Conservation (phyloP, 2,329 filamentous ascomycete species). For the Trichoderma simmonsii region DNA sequence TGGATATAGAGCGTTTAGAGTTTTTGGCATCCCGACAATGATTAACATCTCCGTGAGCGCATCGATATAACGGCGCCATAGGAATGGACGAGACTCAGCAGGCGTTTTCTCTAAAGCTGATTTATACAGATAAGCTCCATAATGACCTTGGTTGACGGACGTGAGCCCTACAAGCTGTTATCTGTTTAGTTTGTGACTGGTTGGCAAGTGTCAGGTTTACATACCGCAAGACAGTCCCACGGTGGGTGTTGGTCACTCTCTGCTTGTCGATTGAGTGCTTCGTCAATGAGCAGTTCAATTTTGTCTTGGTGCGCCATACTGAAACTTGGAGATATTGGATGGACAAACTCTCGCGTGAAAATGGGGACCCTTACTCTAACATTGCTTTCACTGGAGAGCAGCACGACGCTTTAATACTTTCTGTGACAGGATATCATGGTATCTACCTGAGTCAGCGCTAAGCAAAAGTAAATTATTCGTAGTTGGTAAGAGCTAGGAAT, state of each 20-base stretch:
- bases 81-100: background rate
- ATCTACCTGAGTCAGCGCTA: background rate
- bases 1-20: background rate
- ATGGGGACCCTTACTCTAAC: background rate
- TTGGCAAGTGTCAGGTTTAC: background rate
- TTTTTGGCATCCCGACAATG: constrained; percentile 11
- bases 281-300: background rate
- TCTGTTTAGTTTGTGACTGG: background rate
- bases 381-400: background rate
- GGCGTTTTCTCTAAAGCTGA: background rate
- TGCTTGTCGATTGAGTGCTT: background rate
- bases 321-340: background rate
- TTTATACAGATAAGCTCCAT: background rate
- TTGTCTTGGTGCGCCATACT: background rate
- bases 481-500: background rate
- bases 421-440: background rate
- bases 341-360: background rate
- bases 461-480: background rate
- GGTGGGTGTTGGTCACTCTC: background rate
- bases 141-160: background rate
- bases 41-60: constrained; percentile 2
- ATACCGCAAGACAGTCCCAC: constrained; percentile 3
- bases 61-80: constrained; percentile 7
- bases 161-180: constrained; percentile 9
- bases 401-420: background rate